Percentiles rank a stretch among this genome's conserved stretches.
phyloP scores from a whole-genome alignment of 169 alveolate genomes.

The Pseudocohnilembus persalinus region DNA sequence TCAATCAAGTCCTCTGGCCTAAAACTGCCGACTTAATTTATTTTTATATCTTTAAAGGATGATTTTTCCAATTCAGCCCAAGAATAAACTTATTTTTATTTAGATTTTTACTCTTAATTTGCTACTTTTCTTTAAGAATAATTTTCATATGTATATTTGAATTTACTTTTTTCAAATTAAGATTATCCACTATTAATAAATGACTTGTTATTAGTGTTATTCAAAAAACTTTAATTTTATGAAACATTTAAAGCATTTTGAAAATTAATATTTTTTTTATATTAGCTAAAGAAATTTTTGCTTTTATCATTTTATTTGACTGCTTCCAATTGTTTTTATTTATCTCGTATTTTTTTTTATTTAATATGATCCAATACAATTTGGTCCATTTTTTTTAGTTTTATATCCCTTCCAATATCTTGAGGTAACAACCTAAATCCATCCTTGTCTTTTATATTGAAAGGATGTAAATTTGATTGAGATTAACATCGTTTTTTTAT shows the following conservation, averaged over 20 bases:
- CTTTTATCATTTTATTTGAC: no score
- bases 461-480: not conserved
- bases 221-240: no score
- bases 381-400: conserved; percentile 14
- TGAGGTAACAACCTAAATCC: conserved; percentile 12
- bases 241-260: no score
- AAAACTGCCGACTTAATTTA: not conserved
- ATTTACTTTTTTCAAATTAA: no score
- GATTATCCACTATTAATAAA: no score
- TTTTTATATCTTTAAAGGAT: not conserved
- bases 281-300: no score
- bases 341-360: not conserved
- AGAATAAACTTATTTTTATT: not conserved
- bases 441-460: conserved; percentile 6
- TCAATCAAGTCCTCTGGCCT: not conserved
- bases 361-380: not conserved
- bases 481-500: not conserved
- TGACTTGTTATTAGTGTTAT: not conserved
- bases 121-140: not conserved
- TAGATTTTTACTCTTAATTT: not conserved
- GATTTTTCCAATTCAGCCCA: not conserved
- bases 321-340: no score
- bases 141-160: not conserved
- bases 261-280: no score
- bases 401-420: conserved; percentile 18